Evolutionary conservation across 176 grass and related monocot species (phyloP).

Genomic region (Oryza meridionalis): DNA sequence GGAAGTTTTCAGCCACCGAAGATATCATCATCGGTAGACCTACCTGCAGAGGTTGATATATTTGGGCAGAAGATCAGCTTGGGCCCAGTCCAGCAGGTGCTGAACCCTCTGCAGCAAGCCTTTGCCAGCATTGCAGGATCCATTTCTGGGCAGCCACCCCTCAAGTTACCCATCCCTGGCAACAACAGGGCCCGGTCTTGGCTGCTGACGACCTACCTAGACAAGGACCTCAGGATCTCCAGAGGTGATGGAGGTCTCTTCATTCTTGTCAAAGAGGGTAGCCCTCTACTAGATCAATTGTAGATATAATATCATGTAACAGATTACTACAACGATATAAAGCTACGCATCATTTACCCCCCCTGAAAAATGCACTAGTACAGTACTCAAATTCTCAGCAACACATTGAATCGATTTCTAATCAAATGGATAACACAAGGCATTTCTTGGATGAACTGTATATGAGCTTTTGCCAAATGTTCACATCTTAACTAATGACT

Average conservation of each 20-base stretch:
- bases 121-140: conserved; percentile 65
- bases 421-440: background rate
- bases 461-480: background rate
- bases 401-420: background rate
- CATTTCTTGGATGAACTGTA: background rate
- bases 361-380: background rate
- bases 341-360: background rate
- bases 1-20: conserved; percentile 75
- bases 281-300: conserved; percentile 67
- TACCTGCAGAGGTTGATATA: conserved; percentile 72
- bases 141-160: conserved; percentile 83
- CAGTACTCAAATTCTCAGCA: background rate
- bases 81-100: conserved; percentile 58
- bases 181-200: conserved; percentile 67
- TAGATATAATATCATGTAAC: conserved; percentile 36
- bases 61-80: conserved; percentile 89
- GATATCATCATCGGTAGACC: conserved; percentile 66
- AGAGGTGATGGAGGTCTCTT: conserved; percentile 90
- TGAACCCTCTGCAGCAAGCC: conserved; percentile 70
- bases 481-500: too few relatives aligned
- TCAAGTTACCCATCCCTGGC: conserved; percentile 65
- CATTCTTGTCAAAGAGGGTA: conserved; percentile 87
- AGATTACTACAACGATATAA: conserved; percentile 3
- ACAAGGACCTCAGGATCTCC: conserved; percentile 88
- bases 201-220: conserved; percentile 94